Base-by-base conservation (phyloP, 2,329 filamentous ascomycete genomes). In the Coniochaeta sp. region DNA sequence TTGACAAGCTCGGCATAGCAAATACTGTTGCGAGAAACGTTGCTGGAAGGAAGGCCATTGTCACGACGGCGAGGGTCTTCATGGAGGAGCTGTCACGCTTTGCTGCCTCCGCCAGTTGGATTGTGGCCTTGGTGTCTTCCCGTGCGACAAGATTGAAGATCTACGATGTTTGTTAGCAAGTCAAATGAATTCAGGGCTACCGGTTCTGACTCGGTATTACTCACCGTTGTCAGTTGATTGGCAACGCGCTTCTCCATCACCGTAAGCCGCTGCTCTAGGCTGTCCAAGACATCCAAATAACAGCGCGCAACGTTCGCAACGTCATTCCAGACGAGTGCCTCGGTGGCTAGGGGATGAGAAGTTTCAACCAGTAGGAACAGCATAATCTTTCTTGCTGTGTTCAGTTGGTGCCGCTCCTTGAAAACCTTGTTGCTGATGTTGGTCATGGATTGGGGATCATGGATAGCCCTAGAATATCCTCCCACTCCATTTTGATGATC, bases 31-130 rank as follows among this genome's bases (percentile, higher is more conserved):
- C 65, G 54, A 70, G 59, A 53, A 70, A 70, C 18, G 67, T 70
- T 0, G 63, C 66, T 1, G 69, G 69, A 2, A 70, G 59, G 52
- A 71, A 71, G 1, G 63, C 54, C 53, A 70, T 66, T 18, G 65
- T 71, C 52, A 71, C 60, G 4, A 68, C 55, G 2, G 68, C 65
- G 10, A 71, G 64, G 4, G 63, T 64, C 46, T 68, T 66, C 65
- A 71, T 70, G 10, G 60, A 58, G 1, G 57, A 54, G 49, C 59
- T 55, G 48, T 61, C 59, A 6, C 48, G 50, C 24, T 49, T 53
- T 74, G 75, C 1, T 77, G 64, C 2, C 69, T 38, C 33, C 16
- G 33, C 33, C 13, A 38, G 18, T 22, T 18, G 18, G 33, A 38
- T 38, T 6, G 33, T 38, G 18, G 33, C 33, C 18, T 16, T 18